phyloP scores from a whole-genome alignment of 1,284 basidiomycete species.

The Leucoagaricus sp. region DNA sequence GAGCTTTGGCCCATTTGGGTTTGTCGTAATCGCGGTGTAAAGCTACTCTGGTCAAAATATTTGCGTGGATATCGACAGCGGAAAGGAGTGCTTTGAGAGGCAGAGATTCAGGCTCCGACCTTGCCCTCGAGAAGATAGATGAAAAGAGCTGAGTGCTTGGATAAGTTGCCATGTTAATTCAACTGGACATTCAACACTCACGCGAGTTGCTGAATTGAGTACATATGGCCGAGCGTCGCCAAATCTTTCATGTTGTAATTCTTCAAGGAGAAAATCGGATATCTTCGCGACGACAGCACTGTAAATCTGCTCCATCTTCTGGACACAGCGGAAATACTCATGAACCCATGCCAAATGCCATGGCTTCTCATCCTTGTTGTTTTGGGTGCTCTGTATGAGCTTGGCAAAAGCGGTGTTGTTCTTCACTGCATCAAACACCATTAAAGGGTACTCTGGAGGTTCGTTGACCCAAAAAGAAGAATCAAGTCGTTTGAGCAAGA shows the following conservation, averaged over 20 bases:
- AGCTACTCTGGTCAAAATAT: constrained; percentile 60
- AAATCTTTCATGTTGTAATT: constrained; percentile 77
- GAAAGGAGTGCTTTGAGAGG: constrained; percentile 34
- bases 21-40: constrained; percentile 48
- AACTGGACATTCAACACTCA: constrained; percentile 39
- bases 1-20: constrained; percentile 52
- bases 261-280: constrained; percentile 72
- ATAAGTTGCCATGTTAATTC: neutral
- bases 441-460: constrained; percentile 65
- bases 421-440: constrained; percentile 81
- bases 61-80: constrained; percentile 58
- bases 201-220: constrained; percentile 61
- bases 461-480: constrained; percentile 68
- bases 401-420: constrained; percentile 67
- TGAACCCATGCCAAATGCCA: constrained; percentile 58
- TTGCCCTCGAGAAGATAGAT: constrained; percentile 33
- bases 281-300: constrained; percentile 70
- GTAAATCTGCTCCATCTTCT: constrained; percentile 48
- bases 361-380: constrained; percentile 34
- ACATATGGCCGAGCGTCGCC: constrained; percentile 55
- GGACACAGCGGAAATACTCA: constrained; percentile 58
- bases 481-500: constrained; percentile 55
- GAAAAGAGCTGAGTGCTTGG: constrained; percentile 30
- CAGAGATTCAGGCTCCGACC: constrained; percentile 29
- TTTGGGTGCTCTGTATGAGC: constrained; percentile 43